Evolutionary conservation across 768 basidiomycete genomes (phyloP).

Genomic region (Podaxis mareebaensis): DNA sequence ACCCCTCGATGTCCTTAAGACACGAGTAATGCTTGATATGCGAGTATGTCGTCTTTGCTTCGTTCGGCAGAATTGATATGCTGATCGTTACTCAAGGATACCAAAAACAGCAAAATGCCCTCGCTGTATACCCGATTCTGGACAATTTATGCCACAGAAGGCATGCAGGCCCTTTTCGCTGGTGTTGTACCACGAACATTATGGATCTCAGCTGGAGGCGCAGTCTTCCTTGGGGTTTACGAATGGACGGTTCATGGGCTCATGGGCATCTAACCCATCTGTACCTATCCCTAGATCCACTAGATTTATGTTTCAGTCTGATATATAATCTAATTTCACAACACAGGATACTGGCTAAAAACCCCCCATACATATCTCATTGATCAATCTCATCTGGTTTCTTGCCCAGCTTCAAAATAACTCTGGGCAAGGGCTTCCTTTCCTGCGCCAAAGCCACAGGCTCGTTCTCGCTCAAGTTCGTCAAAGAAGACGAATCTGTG

Average conservation of each 20-base stretch:
- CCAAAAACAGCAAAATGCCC: slow-evolving; percentile 49
- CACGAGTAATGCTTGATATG: slow-evolving; percentile 93
- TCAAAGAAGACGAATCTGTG: slow-evolving; percentile 10
- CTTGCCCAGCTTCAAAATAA: slow-evolving; percentile 54
- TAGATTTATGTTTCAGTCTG: neutral
- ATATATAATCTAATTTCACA: neutral
- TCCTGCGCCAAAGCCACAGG: slow-evolving; percentile 19
- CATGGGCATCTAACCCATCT: slow-evolving; percentile 28
- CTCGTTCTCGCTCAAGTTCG: slow-evolving; percentile 14
- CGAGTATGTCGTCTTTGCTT: slow-evolving; percentile 47
- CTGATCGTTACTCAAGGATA: slow-evolving; percentile 37
- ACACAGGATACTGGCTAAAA: no score
- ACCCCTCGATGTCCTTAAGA: slow-evolving; percentile 95
- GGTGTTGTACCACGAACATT: slow-evolving; percentile 90
- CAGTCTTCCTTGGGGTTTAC: slow-evolving; percentile 96
- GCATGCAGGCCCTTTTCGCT: slow-evolving; percentile 73
- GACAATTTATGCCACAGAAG: slow-evolving; percentile 73
- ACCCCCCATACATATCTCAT: neutral
- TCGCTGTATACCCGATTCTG: slow-evolving; percentile 57
- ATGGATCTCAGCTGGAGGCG: slow-evolving; percentile 96
- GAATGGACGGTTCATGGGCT: slow-evolving; percentile 72
- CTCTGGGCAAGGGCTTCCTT: slow-evolving; percentile 51
- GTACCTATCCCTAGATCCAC: slow-evolving; percentile 11
- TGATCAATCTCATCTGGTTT: slow-evolving; percentile 31
- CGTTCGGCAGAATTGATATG: neutral